phyloP scores from a whole-genome alignment of 768 basidiomycete genomes.

The Hygrocybe coccinea region DNA sequence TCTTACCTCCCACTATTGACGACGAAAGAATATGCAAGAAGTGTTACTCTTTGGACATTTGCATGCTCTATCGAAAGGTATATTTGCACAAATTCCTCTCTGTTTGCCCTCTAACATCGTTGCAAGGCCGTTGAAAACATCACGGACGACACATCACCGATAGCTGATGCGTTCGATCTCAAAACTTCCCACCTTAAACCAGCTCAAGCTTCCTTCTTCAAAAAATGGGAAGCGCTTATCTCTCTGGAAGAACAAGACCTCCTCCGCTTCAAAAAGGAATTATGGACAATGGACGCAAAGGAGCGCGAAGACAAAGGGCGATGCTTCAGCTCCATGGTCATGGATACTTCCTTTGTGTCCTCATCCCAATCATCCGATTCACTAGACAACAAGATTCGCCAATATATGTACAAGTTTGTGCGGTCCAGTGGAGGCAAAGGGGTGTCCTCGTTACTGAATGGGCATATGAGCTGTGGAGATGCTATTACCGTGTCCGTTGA shows the following conservation, averaged over 20 bases:
- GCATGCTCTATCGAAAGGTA: conserved; percentile 92
- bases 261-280: conserved; percentile 77
- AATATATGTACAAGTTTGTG: conserved; percentile 71
- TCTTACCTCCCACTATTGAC: conserved; percentile 86
- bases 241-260: conserved; percentile 84
- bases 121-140: conserved; percentile 65
- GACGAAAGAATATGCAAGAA: conserved; percentile 69
- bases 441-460: conserved; percentile 56
- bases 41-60: conserved; percentile 80
- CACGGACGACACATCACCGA: conserved; percentile 46
- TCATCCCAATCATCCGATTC: conserved; percentile 4
- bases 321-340: conserved; percentile 77
- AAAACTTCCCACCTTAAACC: conserved; percentile 79
- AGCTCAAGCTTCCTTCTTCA: conserved; percentile 72
- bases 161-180: conserved; percentile 63
- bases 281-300: conserved; percentile 85
- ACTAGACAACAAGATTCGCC: conserved; percentile 57
- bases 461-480: conserved; percentile 75
- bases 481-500: conserved; percentile 84
- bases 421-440: conserved; percentile 20
- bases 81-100: conserved; percentile 8
- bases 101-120: conserved; percentile 5
- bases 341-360: conserved; percentile 39
- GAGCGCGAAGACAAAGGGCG: conserved; percentile 79
- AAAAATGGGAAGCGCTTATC: conserved; percentile 83